phyloP scores from a whole-genome alignment of 345 rosid species.

The Sonneratia alba region DNA sequence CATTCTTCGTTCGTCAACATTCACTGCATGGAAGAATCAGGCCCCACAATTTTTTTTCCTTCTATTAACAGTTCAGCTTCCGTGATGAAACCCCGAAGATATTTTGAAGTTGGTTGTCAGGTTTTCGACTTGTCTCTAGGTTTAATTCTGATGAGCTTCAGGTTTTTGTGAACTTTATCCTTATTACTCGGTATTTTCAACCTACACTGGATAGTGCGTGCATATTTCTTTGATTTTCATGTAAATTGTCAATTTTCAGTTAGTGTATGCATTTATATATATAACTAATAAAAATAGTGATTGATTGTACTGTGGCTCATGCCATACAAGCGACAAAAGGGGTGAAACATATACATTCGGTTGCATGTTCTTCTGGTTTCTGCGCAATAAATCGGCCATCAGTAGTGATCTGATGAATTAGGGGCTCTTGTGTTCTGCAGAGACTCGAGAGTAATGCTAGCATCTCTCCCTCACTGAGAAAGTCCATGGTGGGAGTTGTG shows the following conservation, averaged over 20 bases:
- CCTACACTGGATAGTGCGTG: neutral
- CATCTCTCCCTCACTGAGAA: slow-evolving; percentile 43
- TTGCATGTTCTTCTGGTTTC: neutral
- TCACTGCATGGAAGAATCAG: neutral
- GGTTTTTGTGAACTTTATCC: neutral
- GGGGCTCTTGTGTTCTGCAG: slow-evolving; percentile 22
- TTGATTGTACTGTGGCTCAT: neutral
- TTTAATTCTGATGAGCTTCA: neutral
- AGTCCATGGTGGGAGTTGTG: slow-evolving; percentile 59
- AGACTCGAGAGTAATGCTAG: slow-evolving; percentile 68
- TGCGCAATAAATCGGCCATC: neutral
- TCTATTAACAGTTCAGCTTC: neutral
- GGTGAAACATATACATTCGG: neutral
- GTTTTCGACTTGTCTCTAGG: neutral
- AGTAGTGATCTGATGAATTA: neutral
- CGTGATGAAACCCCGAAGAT: no score
- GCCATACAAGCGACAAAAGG: neutral
- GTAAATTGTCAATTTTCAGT: neutral
- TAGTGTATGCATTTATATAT: neutral
- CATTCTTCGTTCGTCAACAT: neutral
- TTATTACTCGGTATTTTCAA: neutral
- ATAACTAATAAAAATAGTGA: neutral
- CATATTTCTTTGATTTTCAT: neutral
- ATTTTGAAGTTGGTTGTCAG: neutral
- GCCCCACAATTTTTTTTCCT: neutral